Percentiles rank a stretch among this genome's conserved stretches.
Conservation (phyloP, 192 early-diverging fungal species). For the Mortierella antarctica region DNA sequence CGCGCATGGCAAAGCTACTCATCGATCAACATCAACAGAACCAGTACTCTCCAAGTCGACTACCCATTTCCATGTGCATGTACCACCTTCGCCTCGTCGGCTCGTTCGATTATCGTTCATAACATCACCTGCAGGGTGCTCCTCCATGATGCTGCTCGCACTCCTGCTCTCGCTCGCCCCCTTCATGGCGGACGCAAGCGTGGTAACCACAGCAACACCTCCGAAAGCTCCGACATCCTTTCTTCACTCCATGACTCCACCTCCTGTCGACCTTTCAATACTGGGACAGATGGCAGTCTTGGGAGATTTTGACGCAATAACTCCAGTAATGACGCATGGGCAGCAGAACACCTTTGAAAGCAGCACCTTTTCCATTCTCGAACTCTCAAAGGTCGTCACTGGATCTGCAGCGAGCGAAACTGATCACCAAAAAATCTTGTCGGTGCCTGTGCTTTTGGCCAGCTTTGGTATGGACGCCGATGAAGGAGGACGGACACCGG, state of each 20-base stretch:
- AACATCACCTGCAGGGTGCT: no score
- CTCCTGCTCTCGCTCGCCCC: not conserved
- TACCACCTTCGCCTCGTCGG: no score
- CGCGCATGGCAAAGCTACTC: no score
- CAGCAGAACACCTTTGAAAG: slow-evolving; percentile 39
- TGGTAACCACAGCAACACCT: not conserved
- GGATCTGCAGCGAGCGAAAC: not conserved
- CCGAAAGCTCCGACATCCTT: not conserved
- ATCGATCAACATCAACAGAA: no score
- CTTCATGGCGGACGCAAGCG: not conserved
- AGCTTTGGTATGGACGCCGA: slow-evolving; percentile 23
- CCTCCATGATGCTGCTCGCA: not conserved
- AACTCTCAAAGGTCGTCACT: slow-evolving; percentile 9
- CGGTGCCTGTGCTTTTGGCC: slow-evolving; percentile 33
- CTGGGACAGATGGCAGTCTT: slow-evolving; percentile 41
- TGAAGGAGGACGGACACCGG: not conserved
- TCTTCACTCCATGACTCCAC: slow-evolving; percentile 3
- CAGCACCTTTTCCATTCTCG: slow-evolving; percentile 37
- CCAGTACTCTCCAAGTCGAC: no score
- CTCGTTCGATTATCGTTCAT: no score
- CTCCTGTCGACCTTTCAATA: slow-evolving; percentile 33
- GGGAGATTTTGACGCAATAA: slow-evolving; percentile 42
- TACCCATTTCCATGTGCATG: no score
- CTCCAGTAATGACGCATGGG: slow-evolving; percentile 19
- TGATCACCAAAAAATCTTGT: not conserved